Percentiles rank a stretch among this genome's conserved stretches.
phyloP scores from a whole-genome alignment of 2,329 filamentous ascomycete genomes.

The Nothopassalora personata region DNA sequence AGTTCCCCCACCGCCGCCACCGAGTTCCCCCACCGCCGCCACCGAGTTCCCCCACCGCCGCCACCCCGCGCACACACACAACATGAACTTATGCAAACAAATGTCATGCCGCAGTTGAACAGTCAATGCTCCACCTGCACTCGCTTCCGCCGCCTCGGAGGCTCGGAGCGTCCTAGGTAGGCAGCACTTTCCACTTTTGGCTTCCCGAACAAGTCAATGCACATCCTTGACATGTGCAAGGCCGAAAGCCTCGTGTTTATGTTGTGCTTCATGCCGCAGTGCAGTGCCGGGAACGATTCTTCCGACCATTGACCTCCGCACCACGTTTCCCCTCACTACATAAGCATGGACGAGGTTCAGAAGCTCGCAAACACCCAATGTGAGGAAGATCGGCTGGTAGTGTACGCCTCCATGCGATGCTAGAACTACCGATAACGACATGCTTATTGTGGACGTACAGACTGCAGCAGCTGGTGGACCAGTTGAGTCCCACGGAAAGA shows the following conservation, averaged over 20 bases:
- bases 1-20: no score
- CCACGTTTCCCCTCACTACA: neutral
- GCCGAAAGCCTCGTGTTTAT: neutral
- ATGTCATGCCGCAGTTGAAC: neutral
- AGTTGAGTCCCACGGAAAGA: conserved; percentile 12
- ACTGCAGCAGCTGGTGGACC: conserved; percentile 12
- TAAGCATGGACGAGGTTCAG: neutral
- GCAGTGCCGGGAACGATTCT: neutral
- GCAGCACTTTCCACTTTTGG: neutral
- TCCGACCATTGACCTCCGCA: neutral
- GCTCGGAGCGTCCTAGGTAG: no score
- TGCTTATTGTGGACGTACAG: conserved; percentile 8
- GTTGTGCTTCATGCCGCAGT: neutral
- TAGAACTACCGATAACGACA: neutral
- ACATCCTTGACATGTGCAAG: conserved; percentile 2
- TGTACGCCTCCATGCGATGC: conserved; percentile 1
- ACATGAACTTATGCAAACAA: neutral
- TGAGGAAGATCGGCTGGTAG: conserved; percentile 1
- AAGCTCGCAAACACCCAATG: neutral
- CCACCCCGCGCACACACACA: neutral
- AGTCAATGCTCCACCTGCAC: neutral
- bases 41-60: neutral
- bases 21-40: no score
- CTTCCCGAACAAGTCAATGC: conserved; percentile 3
- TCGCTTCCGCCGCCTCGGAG: neutral